phyloP scores from a whole-genome alignment of 768 basidiomycete genomes.

The Pulveroboletus sp. region DNA sequence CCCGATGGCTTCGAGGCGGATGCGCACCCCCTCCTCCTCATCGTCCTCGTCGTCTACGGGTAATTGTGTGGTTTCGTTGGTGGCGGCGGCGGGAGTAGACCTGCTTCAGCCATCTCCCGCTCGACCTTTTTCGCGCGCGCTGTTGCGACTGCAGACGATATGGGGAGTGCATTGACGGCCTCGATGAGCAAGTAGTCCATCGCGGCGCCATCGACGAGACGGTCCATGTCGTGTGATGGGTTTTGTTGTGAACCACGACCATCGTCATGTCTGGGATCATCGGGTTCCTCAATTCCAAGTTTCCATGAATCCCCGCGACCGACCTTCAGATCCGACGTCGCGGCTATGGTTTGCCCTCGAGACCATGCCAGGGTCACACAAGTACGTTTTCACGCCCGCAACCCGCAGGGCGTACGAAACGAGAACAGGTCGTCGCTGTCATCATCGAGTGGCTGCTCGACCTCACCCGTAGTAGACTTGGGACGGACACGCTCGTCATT shows the following conservation, averaged over 20 bases:
- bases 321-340: conserved; percentile 59
- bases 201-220: conserved; percentile 60
- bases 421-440: conserved; percentile 80
- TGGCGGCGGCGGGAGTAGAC: conserved; percentile 52
- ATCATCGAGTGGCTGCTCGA: conserved; percentile 87
- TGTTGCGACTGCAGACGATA: conserved; percentile 71
- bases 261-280: conserved; percentile 41
- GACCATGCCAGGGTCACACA: conserved; percentile 76
- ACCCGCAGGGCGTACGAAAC: conserved; percentile 83
- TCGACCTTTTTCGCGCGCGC: conserved; percentile 67
- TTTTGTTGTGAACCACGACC: neutral
- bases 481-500: conserved; percentile 62
- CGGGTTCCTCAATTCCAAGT: conserved; percentile 47
- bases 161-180: conserved; percentile 68
- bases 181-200: conserved; percentile 90
- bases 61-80: conserved; percentile 34
- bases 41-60: conserved; percentile 41
- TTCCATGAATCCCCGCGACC: conserved; percentile 58
- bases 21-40: conserved; percentile 68
- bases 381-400: conserved; percentile 71
- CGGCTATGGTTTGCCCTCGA: conserved; percentile 76
- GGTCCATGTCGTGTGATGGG: conserved; percentile 5
- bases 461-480: conserved; percentile 69
- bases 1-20: conserved; percentile 79
- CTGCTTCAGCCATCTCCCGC: conserved; percentile 76